Conservation (phyloP, 345 rosid species). For the Gossypium arboreum region DNA sequence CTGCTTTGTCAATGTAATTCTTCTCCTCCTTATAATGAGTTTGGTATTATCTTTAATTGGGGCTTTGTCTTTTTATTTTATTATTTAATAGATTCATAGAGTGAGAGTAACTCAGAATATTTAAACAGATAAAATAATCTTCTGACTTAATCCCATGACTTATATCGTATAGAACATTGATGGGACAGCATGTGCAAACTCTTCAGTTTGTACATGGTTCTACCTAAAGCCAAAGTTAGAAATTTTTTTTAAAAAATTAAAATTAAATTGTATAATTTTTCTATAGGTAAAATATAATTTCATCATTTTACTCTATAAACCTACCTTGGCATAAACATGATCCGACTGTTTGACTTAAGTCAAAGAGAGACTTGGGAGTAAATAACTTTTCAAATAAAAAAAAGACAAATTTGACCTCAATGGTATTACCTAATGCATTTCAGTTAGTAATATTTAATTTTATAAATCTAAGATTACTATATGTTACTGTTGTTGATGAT, state of each 20-base stretch:
- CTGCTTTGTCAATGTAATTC: conserved; percentile 79
- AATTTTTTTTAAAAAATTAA: fast-evolving
- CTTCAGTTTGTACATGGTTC: no score
- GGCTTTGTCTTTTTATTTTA: no score
- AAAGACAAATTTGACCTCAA: neutral
- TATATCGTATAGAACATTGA: no score
- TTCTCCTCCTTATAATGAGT: neutral
- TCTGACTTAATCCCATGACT: no score
- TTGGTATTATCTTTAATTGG: no score
- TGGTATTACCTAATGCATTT: neutral
- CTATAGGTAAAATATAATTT: no score
- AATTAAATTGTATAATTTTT: no score
- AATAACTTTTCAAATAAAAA: neutral
- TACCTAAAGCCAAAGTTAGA: no score
- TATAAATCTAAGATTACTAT: neutral
- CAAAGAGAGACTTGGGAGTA: neutral
- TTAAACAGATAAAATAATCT: no score
- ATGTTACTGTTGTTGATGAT: neutral
- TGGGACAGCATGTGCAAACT: no score
- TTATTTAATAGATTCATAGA: no score
- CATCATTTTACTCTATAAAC: fast-evolving
- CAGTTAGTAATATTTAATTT: neutral
- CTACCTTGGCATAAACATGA: neutral
- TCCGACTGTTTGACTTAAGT: neutral
- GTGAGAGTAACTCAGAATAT: fast-evolving